Conservation (phyloP, 495 filamentous ascomycete species). For the Podospora fimiseda region DNA sequence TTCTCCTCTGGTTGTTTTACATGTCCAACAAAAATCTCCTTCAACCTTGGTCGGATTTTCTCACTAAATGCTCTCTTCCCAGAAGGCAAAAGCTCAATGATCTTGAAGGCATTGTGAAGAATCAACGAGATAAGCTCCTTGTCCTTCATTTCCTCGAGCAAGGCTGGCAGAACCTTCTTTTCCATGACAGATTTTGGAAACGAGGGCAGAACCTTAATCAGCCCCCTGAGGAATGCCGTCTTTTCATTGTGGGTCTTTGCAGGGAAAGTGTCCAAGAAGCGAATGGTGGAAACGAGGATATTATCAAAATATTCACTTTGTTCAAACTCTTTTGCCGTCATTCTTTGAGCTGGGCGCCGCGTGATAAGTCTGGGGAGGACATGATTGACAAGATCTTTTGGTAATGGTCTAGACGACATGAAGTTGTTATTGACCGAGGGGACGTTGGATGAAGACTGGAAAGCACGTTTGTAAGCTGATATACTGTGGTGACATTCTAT, state of each 20-base stretch:
- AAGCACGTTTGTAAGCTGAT: conserved; percentile 74
- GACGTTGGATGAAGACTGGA: conserved; percentile 66
- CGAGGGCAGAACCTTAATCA: conserved; percentile 76
- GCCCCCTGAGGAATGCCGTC: conserved; percentile 79
- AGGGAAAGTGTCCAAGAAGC: conserved; percentile 84
- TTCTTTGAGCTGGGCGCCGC: conserved; percentile 72
- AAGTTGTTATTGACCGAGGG: conserved; percentile 78
- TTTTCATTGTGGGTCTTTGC: conserved; percentile 91
- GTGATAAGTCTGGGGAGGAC: conserved; percentile 82
- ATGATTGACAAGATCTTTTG: conserved; percentile 64
- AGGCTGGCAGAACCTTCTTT: conserved; percentile 81
- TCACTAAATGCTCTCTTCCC: conserved; percentile 73
- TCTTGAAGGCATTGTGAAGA: conserved; percentile 84
- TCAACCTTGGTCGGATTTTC: conserved; percentile 73
- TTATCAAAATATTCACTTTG: conserved; percentile 94
- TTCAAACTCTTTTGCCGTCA: conserved; percentile 89
- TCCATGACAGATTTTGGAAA: conserved; percentile 91
- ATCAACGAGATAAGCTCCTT: conserved; percentile 75
- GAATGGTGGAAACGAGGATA: conserved; percentile 88
- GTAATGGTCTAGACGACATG: conserved; percentile 68
- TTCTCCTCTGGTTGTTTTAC: conserved; percentile 55
- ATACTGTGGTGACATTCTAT: conserved; percentile 71
- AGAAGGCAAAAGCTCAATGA: conserved; percentile 67
- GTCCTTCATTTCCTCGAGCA: conserved; percentile 91
- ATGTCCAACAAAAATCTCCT: conserved; percentile 67